Percentiles rank a stretch among this genome's conserved stretches.
phyloP scores from a whole-genome alignment of 208 protist genomes.

The Zelonia costaricensis region DNA sequence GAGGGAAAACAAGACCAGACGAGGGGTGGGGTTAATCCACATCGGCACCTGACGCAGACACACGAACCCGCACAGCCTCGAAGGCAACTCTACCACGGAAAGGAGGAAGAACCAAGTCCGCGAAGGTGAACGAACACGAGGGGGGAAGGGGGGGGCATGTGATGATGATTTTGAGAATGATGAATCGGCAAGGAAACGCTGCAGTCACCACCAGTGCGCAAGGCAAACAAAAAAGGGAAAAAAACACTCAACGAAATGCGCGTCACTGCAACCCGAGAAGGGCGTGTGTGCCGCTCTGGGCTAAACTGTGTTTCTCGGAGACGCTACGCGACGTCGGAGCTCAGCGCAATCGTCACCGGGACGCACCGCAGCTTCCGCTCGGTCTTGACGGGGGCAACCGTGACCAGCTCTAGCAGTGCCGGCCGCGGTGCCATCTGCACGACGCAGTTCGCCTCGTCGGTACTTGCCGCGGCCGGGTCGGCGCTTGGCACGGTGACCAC shows the following conservation, averaged over 20 bases:
- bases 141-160: neutral
- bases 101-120: too few relatives aligned
- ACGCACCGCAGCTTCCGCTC: conserved; percentile 24
- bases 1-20: too few relatives aligned
- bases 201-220: neutral
- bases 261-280: too few relatives aligned
- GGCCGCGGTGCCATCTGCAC: conserved; percentile 2
- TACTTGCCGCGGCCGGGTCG: neutral
- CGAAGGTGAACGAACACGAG: neutral
- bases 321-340: conserved; percentile 20
- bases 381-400: conserved; percentile 12
- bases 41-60: too few relatives aligned
- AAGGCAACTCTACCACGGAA: too few relatives aligned
- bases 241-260: too few relatives aligned
- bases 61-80: too few relatives aligned
- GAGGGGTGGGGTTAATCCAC: too few relatives aligned
- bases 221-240: neutral
- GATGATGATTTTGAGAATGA: neutral
- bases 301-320: neutral
- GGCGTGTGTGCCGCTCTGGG: too few relatives aligned
- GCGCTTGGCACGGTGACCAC: too few relatives aligned
- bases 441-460: conserved; percentile 23
- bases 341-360: conserved; percentile 17
- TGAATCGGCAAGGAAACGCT: neutral
- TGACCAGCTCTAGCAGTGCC: conserved; percentile 23